Evolutionary conservation across 2,329 filamentous ascomycete genomes (phyloP), one percentile per base, ranked within the genome.

Genomic region (Aureobasidium melanogenum): DNA sequence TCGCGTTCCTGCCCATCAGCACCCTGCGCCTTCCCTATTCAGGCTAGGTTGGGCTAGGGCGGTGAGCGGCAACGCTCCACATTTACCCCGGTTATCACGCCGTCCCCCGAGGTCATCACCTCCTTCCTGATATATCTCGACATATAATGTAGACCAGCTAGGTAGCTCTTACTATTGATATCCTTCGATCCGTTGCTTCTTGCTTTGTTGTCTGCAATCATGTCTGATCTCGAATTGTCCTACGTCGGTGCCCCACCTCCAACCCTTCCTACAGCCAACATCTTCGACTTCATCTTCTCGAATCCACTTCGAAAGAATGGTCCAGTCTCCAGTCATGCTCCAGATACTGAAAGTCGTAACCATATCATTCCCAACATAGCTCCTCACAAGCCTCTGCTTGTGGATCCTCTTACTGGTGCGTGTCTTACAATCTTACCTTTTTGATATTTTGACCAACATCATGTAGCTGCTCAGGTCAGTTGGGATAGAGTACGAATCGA

Each of bases 251-350:
- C 39, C 3, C 30, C 59, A 14, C 38, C 39, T 39, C 48, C 48
- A 43, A 3, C 50, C n/a, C 39, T 55, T 7, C 48, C 41, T 32
- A 2, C 39, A 5, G 48, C 50, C 50, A 61, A 61, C 43, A 48
- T 61, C 24, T 39, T 54, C 43, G 48, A 61, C 32, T 61, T 61
- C 43, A 55, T 61, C 48, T 61, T 61, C 50, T 61, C 59, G 2
- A 61, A 61, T 61, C 59, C 59, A 10, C 48, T 55, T 10, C 39
- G 34, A 34, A 48, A 47, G 24, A 26, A 47, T 32, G 59, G 59
- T 15, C 48, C 48, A 36, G 59, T 61, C 41, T 47, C 59, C n/a
- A 12, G 43, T 34, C 24, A 56, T 56, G 59, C 59, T 48, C 50
- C 59, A 6, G 41, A 55, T n/a, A 1, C 30, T 5, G n/a, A 61